Evolutionary conservation across 345 rosid genomes (phyloP).

Genomic region (Citropsis articulata): DNA sequence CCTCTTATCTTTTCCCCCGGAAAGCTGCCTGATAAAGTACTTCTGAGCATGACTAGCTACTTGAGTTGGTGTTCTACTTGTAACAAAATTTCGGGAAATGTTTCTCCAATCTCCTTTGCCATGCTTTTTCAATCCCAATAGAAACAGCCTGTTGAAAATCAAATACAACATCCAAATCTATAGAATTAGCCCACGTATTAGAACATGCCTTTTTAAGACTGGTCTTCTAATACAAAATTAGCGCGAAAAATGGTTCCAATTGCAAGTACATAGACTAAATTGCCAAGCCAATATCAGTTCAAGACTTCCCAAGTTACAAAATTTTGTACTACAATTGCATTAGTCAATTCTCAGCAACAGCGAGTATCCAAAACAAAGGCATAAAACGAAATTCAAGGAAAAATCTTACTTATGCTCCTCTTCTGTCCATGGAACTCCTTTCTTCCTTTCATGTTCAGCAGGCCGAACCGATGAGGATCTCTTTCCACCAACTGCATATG

Average conservation of each 20-base stretch:
- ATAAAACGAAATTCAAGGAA: background rate
- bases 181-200: background rate
- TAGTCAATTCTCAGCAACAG: background rate
- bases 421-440: constrained; percentile 98
- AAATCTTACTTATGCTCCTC: constrained; percentile 83
- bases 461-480: constrained; percentile 53
- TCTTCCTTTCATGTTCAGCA: constrained; percentile 87
- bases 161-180: background rate
- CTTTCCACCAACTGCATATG: constrained; percentile 56
- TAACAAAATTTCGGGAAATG: constrained; percentile 77
- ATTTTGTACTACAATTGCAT: background rate
- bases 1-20: constrained; percentile 90
- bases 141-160: constrained; percentile 52
- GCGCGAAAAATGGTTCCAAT: background rate
- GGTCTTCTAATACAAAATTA: background rate
- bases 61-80: constrained; percentile 84
- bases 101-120: constrained; percentile 99
- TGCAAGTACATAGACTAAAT: background rate
- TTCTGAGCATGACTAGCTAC: constrained; percentile 98
- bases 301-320: background rate
- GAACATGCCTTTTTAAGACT: background rate
- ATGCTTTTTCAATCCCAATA: constrained; percentile 89
- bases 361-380: background rate
- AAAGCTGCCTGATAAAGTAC: constrained; percentile 88
- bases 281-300: background rate